These are phyloP conservation scores for Colletotrichum sp. DNA, from an alignment of 2,329 filamentous ascomycete species.

Conservation along the genomic window DNA sequence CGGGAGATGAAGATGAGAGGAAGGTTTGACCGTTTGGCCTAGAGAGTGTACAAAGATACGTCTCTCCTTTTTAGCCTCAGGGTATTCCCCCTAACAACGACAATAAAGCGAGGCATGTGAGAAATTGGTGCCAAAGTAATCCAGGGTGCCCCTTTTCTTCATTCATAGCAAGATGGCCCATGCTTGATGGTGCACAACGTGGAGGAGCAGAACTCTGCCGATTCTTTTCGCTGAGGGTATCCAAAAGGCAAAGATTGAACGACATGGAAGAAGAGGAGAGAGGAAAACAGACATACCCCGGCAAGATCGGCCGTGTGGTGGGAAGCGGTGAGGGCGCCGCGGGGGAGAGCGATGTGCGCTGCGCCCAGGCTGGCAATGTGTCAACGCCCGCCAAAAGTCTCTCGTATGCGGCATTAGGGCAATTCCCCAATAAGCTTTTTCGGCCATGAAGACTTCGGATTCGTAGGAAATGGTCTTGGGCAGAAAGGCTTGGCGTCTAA, in stretches of 20 bases:
- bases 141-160: background rate
- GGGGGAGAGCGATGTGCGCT: background rate
- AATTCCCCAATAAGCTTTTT: background rate
- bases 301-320: background rate
- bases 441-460: background rate
- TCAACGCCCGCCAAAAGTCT: background rate
- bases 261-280: background rate
- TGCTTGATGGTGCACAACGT: background rate
- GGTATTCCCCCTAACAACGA: background rate
- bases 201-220: conserved; percentile 1
- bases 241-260: background rate
- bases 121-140: background rate
- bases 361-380: background rate
- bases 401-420: background rate
- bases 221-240: background rate
- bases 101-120: background rate
- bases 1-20: background rate
- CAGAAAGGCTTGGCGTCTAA: background rate
- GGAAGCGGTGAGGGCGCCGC: background rate
- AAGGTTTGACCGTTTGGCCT: background rate
- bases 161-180: background rate
- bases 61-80: background rate
- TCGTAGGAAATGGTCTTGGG: background rate
- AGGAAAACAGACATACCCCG: background rate
- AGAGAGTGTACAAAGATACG: background rate